Conservation (phyloP, 2,329 filamentous ascomycete species). For the Neopestalotiopsis rosae region DNA sequence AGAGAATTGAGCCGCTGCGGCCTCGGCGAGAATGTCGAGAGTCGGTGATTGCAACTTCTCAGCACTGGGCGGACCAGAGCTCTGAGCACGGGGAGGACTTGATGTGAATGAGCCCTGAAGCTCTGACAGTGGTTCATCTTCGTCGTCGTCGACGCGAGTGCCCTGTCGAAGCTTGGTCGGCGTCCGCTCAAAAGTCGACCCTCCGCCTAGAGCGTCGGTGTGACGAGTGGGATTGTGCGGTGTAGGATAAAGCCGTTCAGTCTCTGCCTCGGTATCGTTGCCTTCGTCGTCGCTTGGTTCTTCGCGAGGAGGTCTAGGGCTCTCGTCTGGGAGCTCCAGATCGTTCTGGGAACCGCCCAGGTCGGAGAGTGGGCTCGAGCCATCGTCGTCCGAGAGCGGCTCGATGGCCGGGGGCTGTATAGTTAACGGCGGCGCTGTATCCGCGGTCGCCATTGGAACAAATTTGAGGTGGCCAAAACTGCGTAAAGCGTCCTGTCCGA, state of each 20-base stretch:
- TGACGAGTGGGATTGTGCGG: constrained; percentile 68
- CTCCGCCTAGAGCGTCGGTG: constrained; percentile 65
- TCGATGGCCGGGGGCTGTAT: constrained; percentile 54
- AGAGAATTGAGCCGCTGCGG: constrained; percentile 32
- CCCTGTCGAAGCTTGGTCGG: constrained; percentile 74
- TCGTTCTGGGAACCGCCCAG: constrained; percentile 81
- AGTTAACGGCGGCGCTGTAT: constrained; percentile 53
- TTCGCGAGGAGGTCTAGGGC: constrained; percentile 26
- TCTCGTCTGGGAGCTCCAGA: constrained; percentile 60
- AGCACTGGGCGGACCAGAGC: not conserved
- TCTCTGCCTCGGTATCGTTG: constrained; percentile 86
- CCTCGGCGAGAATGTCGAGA: constrained; percentile 37
- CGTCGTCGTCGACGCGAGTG: constrained; percentile 40
- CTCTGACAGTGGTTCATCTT: constrained; percentile 43
- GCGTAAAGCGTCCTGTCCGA: not conserved
- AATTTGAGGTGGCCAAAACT: not conserved
- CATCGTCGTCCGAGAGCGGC: constrained; percentile 62
- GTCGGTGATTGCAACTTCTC: constrained; percentile 35
- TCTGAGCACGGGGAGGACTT: constrained; percentile 31
- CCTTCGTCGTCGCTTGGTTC: constrained; percentile 48
- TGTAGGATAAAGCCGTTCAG: constrained; percentile 90
- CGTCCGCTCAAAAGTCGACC: constrained; percentile 65
- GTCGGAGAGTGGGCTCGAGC: constrained; percentile 92
- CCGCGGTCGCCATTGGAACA: constrained; percentile 54
- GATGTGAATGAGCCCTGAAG: constrained; percentile 36